A percentile compares a stretch with the other conserved stretches of the same genome.
Evolutionary conservation across 345 rosid species (phyloP).

Genomic region (Rhizophora apiculata): DNA sequence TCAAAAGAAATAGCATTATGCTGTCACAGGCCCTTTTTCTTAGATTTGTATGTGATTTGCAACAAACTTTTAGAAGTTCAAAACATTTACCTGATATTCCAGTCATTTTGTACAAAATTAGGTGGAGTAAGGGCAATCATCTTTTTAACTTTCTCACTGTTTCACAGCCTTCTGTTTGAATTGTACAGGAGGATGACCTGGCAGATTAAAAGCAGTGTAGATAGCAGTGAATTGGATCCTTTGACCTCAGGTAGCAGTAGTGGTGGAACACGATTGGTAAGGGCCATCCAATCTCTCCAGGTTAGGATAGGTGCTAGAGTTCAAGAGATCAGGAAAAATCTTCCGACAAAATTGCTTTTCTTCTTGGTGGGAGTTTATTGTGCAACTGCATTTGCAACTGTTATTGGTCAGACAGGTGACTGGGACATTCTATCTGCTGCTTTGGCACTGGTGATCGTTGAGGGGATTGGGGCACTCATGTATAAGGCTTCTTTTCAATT

Average conservation of each 20-base stretch:
- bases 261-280: conserved; percentile 58
- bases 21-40: too few species aligned
- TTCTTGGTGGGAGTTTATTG: conserved; percentile 85
- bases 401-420: conserved; percentile 97
- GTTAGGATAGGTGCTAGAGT: conserved; percentile 49
- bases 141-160: neutral
- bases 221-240: conserved; percentile 55
- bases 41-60: too few species aligned
- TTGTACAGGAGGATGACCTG: conserved; percentile 52
- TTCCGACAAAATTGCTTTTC: conserved; percentile 70
- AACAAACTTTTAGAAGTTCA: too few species aligned
- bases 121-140: too few species aligned
- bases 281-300: conserved; percentile 54
- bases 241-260: conserved; percentile 40
- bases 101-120: too few species aligned
- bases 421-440: conserved; percentile 97
- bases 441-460: conserved; percentile 69
- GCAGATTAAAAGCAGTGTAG: conserved; percentile 48
- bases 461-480: conserved; percentile 91
- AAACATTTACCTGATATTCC: too few species aligned
- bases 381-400: conserved; percentile 73
- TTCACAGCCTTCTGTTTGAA: conserved; percentile 18
- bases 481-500: conserved; percentile 59
- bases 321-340: conserved; percentile 55
- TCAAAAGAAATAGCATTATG: too few species aligned